phyloP scores from a whole-genome alignment of 2,329 filamentous ascomycete species.

The Clonostachys rhizophaga region DNA sequence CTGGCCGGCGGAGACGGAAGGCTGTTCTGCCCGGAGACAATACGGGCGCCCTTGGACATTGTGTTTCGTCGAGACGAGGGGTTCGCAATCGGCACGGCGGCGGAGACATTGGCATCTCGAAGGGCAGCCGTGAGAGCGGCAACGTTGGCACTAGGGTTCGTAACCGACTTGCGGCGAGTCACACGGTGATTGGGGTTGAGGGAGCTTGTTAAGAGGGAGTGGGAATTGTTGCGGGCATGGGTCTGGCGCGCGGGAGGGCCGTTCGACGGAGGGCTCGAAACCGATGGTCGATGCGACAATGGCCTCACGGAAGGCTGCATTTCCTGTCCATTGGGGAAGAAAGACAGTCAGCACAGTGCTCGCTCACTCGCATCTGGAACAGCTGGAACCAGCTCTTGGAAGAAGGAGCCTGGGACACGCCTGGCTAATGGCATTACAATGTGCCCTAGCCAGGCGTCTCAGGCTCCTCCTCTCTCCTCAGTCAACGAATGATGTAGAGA shows the following conservation, averaged over 20 bases:
- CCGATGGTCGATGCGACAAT: constrained; percentile 57
- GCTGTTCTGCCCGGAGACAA: constrained; percentile 35
- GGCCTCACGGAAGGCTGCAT: constrained; percentile 63
- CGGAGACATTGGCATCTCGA: constrained; percentile 53
- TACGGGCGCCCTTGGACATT: not conserved
- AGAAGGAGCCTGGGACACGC: too few relatives aligned
- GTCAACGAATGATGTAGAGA: not conserved
- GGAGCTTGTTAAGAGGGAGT: constrained; percentile 72
- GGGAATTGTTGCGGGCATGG: constrained; percentile 72
- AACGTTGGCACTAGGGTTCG: constrained; percentile 66
- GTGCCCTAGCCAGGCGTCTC: too few relatives aligned
- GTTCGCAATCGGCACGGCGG: constrained; percentile 53
- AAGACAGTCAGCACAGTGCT: not conserved
- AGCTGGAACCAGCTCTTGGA: too few relatives aligned
- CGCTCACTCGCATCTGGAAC: not conserved
- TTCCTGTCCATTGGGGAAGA: constrained; percentile 37
- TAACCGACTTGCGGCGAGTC: constrained; percentile 90
- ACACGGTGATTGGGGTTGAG: constrained; percentile 81
- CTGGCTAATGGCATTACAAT: too few relatives aligned
- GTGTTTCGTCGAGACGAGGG: constrained; percentile 52
- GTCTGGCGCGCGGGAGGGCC: constrained; percentile 55
- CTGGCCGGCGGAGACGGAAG: constrained; percentile 63
- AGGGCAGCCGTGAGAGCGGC: constrained; percentile 71
- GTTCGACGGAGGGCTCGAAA: constrained; percentile 53
- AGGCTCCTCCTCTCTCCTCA: too few relatives aligned